Base-by-base conservation (phyloP, 2,329 filamentous ascomycete species). In the Diplocarpon rosae region DNA sequence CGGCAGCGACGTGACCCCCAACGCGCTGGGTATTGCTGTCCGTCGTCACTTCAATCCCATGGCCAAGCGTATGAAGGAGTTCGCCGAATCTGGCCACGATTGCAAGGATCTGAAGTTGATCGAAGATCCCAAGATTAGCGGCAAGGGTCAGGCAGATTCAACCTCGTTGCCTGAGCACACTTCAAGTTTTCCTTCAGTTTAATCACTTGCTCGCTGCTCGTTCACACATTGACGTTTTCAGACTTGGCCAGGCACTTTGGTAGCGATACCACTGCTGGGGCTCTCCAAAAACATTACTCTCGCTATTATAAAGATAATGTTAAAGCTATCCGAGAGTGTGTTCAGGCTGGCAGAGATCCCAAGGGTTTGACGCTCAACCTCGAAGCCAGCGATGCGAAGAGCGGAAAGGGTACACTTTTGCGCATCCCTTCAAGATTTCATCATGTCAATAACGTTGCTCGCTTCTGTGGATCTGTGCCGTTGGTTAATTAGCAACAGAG, bases 221-320 rank as follows among this genome's bases (percentile, higher is more conserved):
- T 27, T 15, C 2, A 11, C n/a, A 7, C 17, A 35, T 42, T 46
- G 39, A 46, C 43, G 24, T 32, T 46, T 16, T 5, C 31, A 46
- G 44, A 33, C n/a, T 27, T 45, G 34, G 38, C 36, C 12, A 37
- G 41, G 37, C 37, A 40, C 16, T 47, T 50, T 37, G 50, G 50
- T 10, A 41, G 69, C 71, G 53, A 78, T 73, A 56, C 75, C 75
- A 56, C 76, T 78, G 54, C 68, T 73, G 2, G 51, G 1, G 44
- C 28, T 24, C 32, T 46, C 8, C 7, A 28, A 5, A 46, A 46
- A 29, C 36, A 42, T 13, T 42, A 38, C 24, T 39, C 29, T 11
- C 32, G 44, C 5, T 17, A 42, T 27, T 15, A 42, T 1, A 34
- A 8, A 8, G 30, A 39, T 5, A 30, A 39, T 11, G 35, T 32